Evolutionary conservation across 352 stramenopile species (phyloP).

Genomic region (Hyaloperonospora arabidopsidis): DNA sequence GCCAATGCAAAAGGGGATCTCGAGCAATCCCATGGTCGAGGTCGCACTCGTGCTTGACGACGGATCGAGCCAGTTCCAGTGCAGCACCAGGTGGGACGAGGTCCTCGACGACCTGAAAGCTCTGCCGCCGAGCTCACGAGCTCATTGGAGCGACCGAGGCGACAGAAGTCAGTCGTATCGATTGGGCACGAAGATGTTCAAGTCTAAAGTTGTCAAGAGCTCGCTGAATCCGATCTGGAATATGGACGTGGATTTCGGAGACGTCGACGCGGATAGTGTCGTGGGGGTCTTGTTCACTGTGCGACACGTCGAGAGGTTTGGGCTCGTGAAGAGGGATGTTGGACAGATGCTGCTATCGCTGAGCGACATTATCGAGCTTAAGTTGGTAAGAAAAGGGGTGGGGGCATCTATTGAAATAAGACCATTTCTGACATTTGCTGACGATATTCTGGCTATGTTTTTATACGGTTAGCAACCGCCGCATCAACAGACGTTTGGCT

Average conservation of each 20-base stretch:
- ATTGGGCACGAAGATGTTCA: conserved; percentile 39
- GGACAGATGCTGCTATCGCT: conserved; percentile 57
- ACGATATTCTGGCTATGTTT: conserved; percentile 5
- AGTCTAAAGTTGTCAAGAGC: conserved; percentile 53
- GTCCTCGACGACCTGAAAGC: conserved; percentile 31
- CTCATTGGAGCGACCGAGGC: conserved; percentile 23
- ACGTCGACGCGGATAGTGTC: conserved; percentile 59
- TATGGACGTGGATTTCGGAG: conserved; percentile 73
- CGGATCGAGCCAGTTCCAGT: conserved; percentile 23
- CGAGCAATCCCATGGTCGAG: conserved; percentile 62
- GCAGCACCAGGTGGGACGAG: conserved; percentile 35
- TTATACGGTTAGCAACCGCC: conserved; percentile 39
- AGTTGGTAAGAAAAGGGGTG: conserved; percentile 35
- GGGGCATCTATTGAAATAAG: too few relatives aligned
- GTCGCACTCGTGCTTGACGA: conserved; percentile 60
- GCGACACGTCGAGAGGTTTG: conserved; percentile 63
- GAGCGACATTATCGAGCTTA: conserved; percentile 63
- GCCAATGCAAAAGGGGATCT: conserved; percentile 61
- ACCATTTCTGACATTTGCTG: conserved; percentile 1
- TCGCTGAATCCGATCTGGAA: conserved; percentile 79
- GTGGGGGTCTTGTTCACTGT: conserved; percentile 63
- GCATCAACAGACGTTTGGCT: conserved; percentile 44
- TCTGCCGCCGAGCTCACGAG: conserved; percentile 4
- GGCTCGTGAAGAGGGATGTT: conserved; percentile 67
- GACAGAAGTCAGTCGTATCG: conserved; percentile 18